Conservation (phyloP, 2,329 filamentous ascomycete species). For the Trichoderma sp. region DNA sequence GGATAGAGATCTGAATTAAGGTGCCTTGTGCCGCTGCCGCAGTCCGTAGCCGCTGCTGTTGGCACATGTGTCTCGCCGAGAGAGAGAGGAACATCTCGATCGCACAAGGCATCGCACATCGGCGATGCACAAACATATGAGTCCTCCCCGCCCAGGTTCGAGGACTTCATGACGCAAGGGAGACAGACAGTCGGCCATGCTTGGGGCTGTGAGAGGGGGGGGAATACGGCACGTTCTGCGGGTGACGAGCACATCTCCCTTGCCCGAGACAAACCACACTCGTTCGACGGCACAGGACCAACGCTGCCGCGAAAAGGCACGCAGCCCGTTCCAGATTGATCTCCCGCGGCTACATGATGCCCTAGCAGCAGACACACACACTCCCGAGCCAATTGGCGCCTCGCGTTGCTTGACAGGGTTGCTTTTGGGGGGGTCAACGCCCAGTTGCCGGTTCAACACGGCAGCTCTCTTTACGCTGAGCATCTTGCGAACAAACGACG, state of each 20-base stretch:
- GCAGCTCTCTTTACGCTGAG: background rate
- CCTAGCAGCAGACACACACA: background rate
- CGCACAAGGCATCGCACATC: background rate
- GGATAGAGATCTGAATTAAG: too few relatives aligned
- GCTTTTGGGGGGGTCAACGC: background rate
- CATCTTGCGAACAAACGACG: background rate
- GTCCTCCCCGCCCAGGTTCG: background rate
- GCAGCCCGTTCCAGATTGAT: conserved; percentile 30
- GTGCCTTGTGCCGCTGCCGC: too few relatives aligned
- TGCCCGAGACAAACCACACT: conserved; percentile 23
- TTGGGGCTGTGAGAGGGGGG: background rate
- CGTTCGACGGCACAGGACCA: conserved; percentile 3
- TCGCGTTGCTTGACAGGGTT: conserved; percentile 8
- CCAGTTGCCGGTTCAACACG: conserved; percentile 5
- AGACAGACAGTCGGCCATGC: conserved; percentile 1
- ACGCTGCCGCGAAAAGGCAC: conserved; percentile 21
- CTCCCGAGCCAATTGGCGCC: conserved; percentile 17
- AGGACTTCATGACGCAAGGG: conserved; percentile 9
- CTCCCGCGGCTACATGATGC: conserved; percentile 28
- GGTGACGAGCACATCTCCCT: conserved; percentile 15
- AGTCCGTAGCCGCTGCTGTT: too few relatives aligned
- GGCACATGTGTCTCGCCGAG: too few relatives aligned
- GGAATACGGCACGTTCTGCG: background rate
- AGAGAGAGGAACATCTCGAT: too few relatives aligned
- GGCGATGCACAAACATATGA: too few relatives aligned